A percentile compares a stretch with the other conserved stretches of the same genome.
Evolutionary conservation across 352 stramenopile species (phyloP).

Genomic region (Lagenidium sp.): DNA sequence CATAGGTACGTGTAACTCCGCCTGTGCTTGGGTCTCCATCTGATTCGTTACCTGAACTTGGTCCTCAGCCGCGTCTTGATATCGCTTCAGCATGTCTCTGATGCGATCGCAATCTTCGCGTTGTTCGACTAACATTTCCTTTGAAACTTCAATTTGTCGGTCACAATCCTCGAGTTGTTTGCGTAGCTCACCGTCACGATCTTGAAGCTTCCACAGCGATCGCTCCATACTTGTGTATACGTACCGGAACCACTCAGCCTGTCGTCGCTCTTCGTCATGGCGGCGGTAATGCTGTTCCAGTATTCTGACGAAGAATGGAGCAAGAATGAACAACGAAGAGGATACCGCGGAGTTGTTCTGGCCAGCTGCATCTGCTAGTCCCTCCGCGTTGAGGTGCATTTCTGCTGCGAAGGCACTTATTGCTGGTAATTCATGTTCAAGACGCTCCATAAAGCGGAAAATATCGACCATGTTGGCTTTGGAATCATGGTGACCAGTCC

Average conservation of each 20-base stretch:
- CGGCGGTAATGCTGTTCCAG: conserved; percentile 9
- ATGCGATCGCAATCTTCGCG: conserved; percentile 35
- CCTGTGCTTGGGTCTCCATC: conserved; percentile 41
- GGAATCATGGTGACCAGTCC: not conserved
- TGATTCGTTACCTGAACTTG: conserved; percentile 57
- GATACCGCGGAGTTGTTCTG: too few relatives aligned
- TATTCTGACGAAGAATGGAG: conserved; percentile 13
- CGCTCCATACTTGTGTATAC: conserved; percentile 22
- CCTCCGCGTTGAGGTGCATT: conserved; percentile 10
- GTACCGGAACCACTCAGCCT: conserved; percentile 14
- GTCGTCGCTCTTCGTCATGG: conserved; percentile 3
- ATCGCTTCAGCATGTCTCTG: conserved; percentile 46
- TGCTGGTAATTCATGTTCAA: conserved; percentile 15
- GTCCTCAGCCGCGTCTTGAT: conserved; percentile 44
- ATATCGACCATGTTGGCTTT: conserved; percentile 5
- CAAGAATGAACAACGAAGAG: too few relatives aligned
- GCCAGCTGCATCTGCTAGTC: not conserved
- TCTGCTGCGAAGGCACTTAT: conserved; percentile 13
- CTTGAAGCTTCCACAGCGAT: conserved; percentile 29
- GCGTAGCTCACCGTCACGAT: conserved; percentile 15
- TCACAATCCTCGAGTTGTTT: conserved; percentile 10
- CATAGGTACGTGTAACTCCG: conserved; percentile 49
- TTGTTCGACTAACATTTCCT: conserved; percentile 22
- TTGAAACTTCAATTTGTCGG: conserved; percentile 18
- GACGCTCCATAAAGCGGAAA: conserved; percentile 9